A percentile compares a stretch with the other conserved stretches of the same genome.
These are phyloP conservation scores for Lyophyllum semitale DNA, from an alignment of 768 basidiomycete species.

Conservation along the genomic window DNA sequence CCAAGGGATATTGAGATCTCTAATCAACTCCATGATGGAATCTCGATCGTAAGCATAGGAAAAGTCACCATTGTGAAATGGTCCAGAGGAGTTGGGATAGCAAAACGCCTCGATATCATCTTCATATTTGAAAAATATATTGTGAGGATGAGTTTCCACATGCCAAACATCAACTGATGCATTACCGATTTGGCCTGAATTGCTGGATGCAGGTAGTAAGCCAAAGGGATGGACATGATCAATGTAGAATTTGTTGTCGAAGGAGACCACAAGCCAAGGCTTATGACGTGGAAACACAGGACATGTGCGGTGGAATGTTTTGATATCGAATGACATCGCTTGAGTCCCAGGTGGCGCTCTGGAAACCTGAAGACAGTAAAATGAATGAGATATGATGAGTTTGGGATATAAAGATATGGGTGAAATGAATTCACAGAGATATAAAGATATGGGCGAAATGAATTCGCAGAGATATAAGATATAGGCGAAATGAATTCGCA, in stretches of 20 bases:
- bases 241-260: constrained; percentile 18
- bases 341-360: constrained; percentile 28
- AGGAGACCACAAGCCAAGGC: constrained; percentile 13
- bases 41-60: constrained; percentile 21
- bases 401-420: neutral
- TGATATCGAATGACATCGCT: constrained; percentile 30
- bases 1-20: neutral
- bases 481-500: neutral
- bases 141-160: constrained; percentile 9
- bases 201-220: constrained; percentile 18
- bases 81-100: constrained; percentile 11
- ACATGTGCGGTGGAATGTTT: constrained; percentile 25
- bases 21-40: constrained; percentile 13
- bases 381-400: neutral
- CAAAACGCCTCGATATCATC: constrained; percentile 30
- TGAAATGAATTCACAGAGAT: neutral
- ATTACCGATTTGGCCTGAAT: constrained; percentile 26
- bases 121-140: constrained; percentile 23
- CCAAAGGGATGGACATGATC: constrained; percentile 25
- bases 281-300: constrained; percentile 30
- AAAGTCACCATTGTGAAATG: neutral
- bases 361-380: constrained; percentile 16
- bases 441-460: neutral
- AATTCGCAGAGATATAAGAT: neutral
- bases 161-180: constrained; percentile 25